Percentiles rank a stretch among this genome's conserved stretches.
Evolutionary conservation across 2,329 filamentous ascomycete genomes (phyloP).

Genomic region (Seiridium unicorne): DNA sequence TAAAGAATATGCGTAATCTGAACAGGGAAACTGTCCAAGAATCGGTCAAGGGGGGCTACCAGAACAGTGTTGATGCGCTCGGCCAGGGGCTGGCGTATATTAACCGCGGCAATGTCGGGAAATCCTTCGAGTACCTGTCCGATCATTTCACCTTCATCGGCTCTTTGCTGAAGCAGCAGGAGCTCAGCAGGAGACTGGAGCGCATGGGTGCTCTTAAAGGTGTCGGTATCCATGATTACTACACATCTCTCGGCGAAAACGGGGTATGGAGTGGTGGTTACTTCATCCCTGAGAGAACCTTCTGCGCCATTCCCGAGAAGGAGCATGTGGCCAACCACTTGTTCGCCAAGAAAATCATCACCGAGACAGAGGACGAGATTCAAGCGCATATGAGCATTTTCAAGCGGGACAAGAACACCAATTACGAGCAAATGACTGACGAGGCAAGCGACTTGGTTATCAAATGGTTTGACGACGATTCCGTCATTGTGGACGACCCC

Average conservation of each 20-base stretch:
- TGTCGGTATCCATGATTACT: slow-evolving; percentile 72
- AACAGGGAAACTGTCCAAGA: slow-evolving; percentile 46
- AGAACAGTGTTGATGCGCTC: slow-evolving; percentile 45
- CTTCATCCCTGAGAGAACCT: slow-evolving; percentile 69
- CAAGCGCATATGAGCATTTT: slow-evolving; percentile 71
- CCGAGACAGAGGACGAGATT: slow-evolving; percentile 67
- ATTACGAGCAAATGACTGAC: slow-evolving; percentile 63
- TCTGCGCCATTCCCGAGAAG: slow-evolving; percentile 67
- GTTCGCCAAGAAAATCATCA: slow-evolving; percentile 59
- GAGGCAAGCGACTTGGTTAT: slow-evolving; percentile 56
- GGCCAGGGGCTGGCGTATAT: slow-evolving; percentile 56
- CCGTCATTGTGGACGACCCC: slow-evolving; percentile 42
- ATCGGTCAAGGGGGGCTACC: slow-evolving; percentile 46
- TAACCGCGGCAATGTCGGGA: slow-evolving; percentile 58
- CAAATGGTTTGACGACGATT: slow-evolving; percentile 53
- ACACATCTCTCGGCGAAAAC: slow-evolving; percentile 72
- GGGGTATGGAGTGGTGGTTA: slow-evolving; percentile 60
- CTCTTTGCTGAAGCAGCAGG: slow-evolving; percentile 70
- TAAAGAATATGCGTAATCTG: slow-evolving; percentile 44
- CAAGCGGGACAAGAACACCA: slow-evolving; percentile 56
- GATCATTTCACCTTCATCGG: slow-evolving; percentile 86
- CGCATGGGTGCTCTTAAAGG: slow-evolving; percentile 59
- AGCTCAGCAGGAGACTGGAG: slow-evolving; percentile 67
- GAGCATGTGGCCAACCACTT: slow-evolving; percentile 38
- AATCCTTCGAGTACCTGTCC: slow-evolving; percentile 74